These are phyloP conservation scores for Candolleomyces aberdarensis DNA, from an alignment of 768 basidiomycete species.

Conservation along the genomic window DNA sequence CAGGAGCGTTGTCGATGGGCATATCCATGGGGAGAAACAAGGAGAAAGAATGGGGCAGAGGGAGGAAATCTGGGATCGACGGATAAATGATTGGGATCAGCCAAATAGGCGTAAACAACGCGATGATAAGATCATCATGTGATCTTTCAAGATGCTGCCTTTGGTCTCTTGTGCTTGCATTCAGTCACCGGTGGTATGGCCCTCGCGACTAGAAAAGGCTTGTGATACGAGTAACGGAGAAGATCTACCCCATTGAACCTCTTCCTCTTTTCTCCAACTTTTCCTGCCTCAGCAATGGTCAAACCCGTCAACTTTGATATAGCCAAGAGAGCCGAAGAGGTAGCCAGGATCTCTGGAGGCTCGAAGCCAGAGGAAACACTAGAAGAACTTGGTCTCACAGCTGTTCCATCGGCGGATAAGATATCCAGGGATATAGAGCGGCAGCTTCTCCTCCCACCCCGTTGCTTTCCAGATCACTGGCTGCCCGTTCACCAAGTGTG, in stretches of 20 bases:
- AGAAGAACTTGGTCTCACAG: slow-evolving; percentile 53
- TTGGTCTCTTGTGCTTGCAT: not conserved
- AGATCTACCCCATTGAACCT: too few relatives aligned
- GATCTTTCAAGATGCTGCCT: not conserved
- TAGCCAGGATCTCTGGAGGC: not conserved
- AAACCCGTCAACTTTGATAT: slow-evolving; percentile 19
- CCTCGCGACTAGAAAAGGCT: too few relatives aligned
- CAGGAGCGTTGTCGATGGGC: not conserved
- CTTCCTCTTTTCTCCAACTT: not conserved
- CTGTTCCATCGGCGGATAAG: slow-evolving; percentile 53
- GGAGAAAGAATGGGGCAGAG: not conserved
- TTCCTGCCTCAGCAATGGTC: not conserved
- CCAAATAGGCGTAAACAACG: slow-evolving; percentile 7
- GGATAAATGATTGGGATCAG: not conserved
- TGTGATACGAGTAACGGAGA: too few relatives aligned
- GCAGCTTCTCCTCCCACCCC: slow-evolving; percentile 67
- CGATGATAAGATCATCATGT: not conserved
- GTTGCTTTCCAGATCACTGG: slow-evolving; percentile 65
- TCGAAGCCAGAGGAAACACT: slow-evolving; percentile 24
- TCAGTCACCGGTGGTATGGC: not conserved
- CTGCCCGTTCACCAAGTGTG: slow-evolving; percentile 84
- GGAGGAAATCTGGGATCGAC: not conserved
- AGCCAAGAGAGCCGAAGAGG: slow-evolving; percentile 25
- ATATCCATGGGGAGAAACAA: not conserved
- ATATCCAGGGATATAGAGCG: slow-evolving; percentile 72